Base-by-base conservation (phyloP, 768 basidiomycete species). In the Auricularia cornea region DNA sequence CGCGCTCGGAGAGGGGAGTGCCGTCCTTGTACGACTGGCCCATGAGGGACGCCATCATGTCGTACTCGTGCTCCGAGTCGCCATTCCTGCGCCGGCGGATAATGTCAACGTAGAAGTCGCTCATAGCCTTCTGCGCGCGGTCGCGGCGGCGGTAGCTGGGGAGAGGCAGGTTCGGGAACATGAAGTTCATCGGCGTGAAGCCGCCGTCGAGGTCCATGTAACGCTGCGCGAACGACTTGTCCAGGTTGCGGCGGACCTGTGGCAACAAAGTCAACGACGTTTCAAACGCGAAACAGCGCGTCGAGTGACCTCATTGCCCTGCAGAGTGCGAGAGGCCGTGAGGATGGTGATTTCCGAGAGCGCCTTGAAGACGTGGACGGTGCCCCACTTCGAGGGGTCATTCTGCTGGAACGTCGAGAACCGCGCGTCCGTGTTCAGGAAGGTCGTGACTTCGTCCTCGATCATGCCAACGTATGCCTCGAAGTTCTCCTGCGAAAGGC, bases 141-240 rank as follows among this genome's bases (percentile, higher is more conserved):
- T 99, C 97, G 60, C 97, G 85, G 70, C 81, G 85, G 66, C 90
- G 83, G 77, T 98, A 98, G 71, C 89, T 93, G 60, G 89, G 88
- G 69, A 98, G 76, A 26, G 97, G 97, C 64, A 98, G 78, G 72
- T 90, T 92, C 44, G 94, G 91, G 80, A 98, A 94, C 76, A 98
- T 79, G 78, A 94, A 94, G 78, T 98, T 96, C 66, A 99, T 72
- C 0, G 96, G 94, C 0, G 93, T 97, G 75, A 99, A 98, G 3
- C 96, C 96, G 62, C 91, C 92, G 71, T 99, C 97, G 68, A 99
- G 81, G 71, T 93, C 94, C 60, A 84, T 84, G 78, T 89, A 97
- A 31, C 90, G 75, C 30, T 90, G 77, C 0, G 97, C 91, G 75
- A 96, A 97, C 3, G 82, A 80, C 73, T 91, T 90, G 80, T 94